Percentiles rank a stretch among this genome's conserved stretches.
phyloP scores from a whole-genome alignment of 2,329 filamentous ascomycete species.

The Mycogone perniciosa region DNA sequence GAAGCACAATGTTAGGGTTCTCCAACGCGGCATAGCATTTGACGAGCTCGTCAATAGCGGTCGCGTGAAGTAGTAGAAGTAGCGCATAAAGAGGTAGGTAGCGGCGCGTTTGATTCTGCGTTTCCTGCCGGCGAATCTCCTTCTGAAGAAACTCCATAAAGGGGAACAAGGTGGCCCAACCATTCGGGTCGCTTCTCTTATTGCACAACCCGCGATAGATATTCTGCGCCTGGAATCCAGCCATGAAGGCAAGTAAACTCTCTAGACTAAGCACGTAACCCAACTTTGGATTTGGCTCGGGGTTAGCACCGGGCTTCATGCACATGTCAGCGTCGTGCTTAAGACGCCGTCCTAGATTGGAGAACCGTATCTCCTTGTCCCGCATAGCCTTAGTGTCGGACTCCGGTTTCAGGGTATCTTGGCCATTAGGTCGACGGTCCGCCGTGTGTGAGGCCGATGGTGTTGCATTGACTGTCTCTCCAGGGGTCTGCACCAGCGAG shows the following conservation, averaged over 20 bases:
- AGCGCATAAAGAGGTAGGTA: constrained; percentile 37
- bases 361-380: constrained; percentile 33
- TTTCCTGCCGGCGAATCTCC: constrained; percentile 30
- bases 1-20: constrained; percentile 13
- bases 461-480: constrained; percentile 33
- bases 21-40: constrained; percentile 29
- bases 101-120: constrained; percentile 17
- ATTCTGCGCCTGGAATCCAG: constrained; percentile 46
- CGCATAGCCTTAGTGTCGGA: constrained; percentile 23
- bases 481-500: constrained; percentile 47
- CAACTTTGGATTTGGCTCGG: constrained; percentile 33
- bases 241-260: constrained; percentile 47
- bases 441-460: constrained; percentile 21
- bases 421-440: constrained; percentile 28
- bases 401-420: constrained; percentile 23
- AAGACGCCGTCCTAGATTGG: constrained; percentile 40
- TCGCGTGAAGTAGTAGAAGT: constrained; percentile 37
- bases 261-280: constrained; percentile 40
- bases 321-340: constrained; percentile 49
- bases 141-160: constrained; percentile 36
- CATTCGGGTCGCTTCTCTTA: constrained; percentile 33
- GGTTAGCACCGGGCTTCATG: constrained; percentile 26
- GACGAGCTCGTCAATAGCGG: constrained; percentile 41
- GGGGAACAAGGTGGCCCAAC: constrained; percentile 41
- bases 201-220: constrained; percentile 38